Base-by-base conservation (phyloP, 2,329 filamentous ascomycete genomes). In the Graphilbum fragrans region DNA sequence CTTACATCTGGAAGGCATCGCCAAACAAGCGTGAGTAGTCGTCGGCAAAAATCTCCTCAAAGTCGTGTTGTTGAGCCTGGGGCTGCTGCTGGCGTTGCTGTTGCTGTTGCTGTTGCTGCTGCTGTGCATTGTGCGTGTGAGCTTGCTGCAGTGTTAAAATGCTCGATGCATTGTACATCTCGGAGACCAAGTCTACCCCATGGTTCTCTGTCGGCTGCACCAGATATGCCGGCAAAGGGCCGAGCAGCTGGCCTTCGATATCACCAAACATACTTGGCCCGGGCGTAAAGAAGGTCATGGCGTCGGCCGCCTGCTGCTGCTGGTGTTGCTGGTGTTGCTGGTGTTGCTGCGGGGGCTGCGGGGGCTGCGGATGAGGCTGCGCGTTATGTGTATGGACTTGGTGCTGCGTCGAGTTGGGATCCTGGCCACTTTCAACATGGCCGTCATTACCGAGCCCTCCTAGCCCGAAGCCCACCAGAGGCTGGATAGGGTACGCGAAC, bases 401-500 rank as follows among this genome's bases (percentile, higher is more conserved):
- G 38, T 11, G 18, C 12, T n/a, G 16, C 27, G 18, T 33, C 23
- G 53, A 45, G 56, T 48, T 31, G 46, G 44, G 45, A 59, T 49
- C 49, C 14, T 21, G 22, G 39, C 31, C 32, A 34, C 12, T 8
- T n/a, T 18, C 32, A n/a, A n/a, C n/a, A n/a, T n/a, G 7, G 23
- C 17, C 14, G 20, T 16, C 35, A 27, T 10, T n/a, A 31, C 22
- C 40, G 22, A 53, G 49, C 21, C 60, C 33, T 22, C 32, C 29
- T 12, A 45, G 25, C 3, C 37, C 37, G 27, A 74, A 64, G 50
- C 75, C 67, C 63, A 81, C 78, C 64, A 82, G 75, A 0, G 82
- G 78, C 49, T 86, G 55, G 50, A 81, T 86, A 0, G 82, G 83
- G 52, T 90, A 92, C 0, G 80, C 81, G 47, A 90, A 82, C 0